Percentiles rank a stretch among this genome's conserved stretches.
Evolutionary conservation across 805 yeast species (phyloP).

Genomic region (Yarrowia sp.): DNA sequence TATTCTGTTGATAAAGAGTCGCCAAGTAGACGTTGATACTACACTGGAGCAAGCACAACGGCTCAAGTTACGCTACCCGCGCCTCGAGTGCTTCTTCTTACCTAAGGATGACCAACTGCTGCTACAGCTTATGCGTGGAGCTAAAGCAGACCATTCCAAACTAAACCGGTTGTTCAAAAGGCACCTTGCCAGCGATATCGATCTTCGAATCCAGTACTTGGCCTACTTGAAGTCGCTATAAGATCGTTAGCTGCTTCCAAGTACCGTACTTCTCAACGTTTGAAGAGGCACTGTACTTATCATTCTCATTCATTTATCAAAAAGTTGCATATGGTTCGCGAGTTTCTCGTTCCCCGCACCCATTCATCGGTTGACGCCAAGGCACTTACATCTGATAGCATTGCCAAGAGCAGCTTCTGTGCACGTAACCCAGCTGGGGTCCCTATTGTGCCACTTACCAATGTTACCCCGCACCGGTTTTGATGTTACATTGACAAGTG

Average conservation of each 20-base stretch:
- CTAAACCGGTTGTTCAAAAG: slow-evolving; percentile 1
- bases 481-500: too few species aligned
- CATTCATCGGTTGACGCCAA: not conserved
- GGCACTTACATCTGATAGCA: not conserved
- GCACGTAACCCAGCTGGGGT: not conserved
- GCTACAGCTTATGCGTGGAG: not conserved
- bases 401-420: not conserved
- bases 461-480: too few species aligned
- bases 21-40: not conserved
- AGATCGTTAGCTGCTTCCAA: too few species aligned
- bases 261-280: too few species aligned
- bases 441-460: not conserved
- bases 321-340: too few species aligned
- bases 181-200: not conserved
- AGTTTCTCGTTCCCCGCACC: not conserved
- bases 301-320: too few species aligned
- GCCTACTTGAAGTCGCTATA: not conserved
- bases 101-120: slow-evolving; percentile 8
- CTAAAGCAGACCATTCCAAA: not conserved
- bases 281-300: too few species aligned
- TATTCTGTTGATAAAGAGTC: not conserved
- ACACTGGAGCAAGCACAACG: not conserved
- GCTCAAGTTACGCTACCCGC: not conserved
- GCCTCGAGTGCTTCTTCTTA: not conserved
- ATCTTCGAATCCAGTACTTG: not conserved